Base-by-base conservation (phyloP, 352 stramenopile species). In the Discostella stelligera region DNA sequence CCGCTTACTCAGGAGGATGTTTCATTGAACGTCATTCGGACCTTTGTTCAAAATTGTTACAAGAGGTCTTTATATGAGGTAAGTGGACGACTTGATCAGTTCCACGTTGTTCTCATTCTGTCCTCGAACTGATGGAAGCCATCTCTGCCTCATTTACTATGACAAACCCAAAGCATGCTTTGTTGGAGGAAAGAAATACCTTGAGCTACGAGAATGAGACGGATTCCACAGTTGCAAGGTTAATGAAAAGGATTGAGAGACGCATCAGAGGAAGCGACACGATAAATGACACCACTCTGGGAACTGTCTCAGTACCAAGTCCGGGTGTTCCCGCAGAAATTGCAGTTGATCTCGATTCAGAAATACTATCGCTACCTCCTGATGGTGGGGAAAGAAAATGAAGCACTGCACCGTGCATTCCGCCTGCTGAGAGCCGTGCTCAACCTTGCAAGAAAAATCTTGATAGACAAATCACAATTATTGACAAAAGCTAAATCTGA, bases 31-130 rank as follows among this genome's bases (percentile, higher is more conserved):
- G 62, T 71, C 18, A 82, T 82, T 58, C 61, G 64, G 0, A 71
- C 65, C 41, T 82, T 82, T 53, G 74, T 59, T 14, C 55, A 77
- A 27, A 82, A 82, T 71, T 82, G 74, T 56, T 74, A 70, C 18
- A 82, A 71, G 49, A 55, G 74, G 59, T 66, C 44, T 1, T 74
- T 68, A 44, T 82, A 82, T 67, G 74, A 82, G 59, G 59, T 66
- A 39, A 66, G 59, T 55, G 37, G n/a, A 6, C 32, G 11, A 21
- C 18, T 64, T 48, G 11, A 58, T 37, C 50, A 37, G 50, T 37
- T 25, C 16, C 18, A 16, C n/a, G n/a, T 7, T 3, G 10, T 23
- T 55, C 25, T 21, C 10, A 27, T 8, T 48, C 41, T 46, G 37
- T 62, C 18, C 25, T 49, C 55, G 27, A 32, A 2, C 27, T 32